phyloP scores from a whole-genome alignment of 345 rosid genomes.

The Brassica cretica region DNA sequence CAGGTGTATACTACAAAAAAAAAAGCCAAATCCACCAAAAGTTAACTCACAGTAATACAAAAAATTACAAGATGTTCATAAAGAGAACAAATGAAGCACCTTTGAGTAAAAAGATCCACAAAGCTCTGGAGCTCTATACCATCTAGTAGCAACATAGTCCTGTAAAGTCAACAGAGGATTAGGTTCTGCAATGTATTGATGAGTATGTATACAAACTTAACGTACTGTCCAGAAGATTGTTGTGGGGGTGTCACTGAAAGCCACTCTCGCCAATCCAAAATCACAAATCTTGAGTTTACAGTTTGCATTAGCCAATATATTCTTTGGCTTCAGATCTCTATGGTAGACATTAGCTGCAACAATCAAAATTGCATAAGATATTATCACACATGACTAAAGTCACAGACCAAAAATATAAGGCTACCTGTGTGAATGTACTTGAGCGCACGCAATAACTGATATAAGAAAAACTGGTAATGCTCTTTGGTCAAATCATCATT shows the following conservation, averaged over 20 bases:
- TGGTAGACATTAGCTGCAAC: constrained; percentile 91
- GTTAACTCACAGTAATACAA: neutral
- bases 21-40: constrained; percentile 22
- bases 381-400: neutral
- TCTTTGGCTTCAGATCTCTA: constrained; percentile 93
- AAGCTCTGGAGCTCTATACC: constrained; percentile 53
- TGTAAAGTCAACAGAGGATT: neutral
- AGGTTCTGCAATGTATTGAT: neutral
- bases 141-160: neutral
- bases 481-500: constrained; percentile 94
- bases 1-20: constrained; percentile 95
- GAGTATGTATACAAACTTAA: neutral
- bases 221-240: neutral
- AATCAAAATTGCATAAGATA: constrained; percentile 11
- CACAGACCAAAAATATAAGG: neutral
- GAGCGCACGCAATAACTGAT: constrained; percentile 88
- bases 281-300: constrained; percentile 96
- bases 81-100: constrained; percentile 47
- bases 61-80: neutral
- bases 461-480: constrained; percentile 92
- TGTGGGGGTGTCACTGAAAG: neutral
- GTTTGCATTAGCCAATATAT: constrained; percentile 95
- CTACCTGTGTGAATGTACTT: constrained; percentile 88
- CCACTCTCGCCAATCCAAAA: constrained; percentile 55
- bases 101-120: constrained; percentile 98